A percentile compares a stretch with the other conserved stretches of the same genome.
These are phyloP conservation scores for Venturia effusa DNA, from an alignment of 2,329 filamentous ascomycete genomes.

Conservation along the genomic window DNA sequence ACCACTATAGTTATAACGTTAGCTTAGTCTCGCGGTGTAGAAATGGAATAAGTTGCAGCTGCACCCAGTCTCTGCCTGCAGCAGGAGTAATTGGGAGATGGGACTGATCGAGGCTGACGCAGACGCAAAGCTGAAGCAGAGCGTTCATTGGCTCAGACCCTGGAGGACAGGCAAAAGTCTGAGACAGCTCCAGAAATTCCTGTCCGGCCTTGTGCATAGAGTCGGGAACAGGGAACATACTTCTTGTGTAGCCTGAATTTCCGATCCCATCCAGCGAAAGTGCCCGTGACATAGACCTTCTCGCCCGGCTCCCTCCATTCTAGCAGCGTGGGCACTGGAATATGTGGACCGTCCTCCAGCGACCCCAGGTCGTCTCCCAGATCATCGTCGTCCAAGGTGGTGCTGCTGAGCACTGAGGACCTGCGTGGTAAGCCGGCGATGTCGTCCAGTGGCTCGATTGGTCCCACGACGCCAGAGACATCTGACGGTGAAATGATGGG, in stretches of 20 bases:
- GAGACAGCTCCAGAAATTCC: constrained; percentile 14
- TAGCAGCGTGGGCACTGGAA: constrained; percentile 71
- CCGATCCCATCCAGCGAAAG: constrained; percentile 93
- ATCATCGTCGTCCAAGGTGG: constrained; percentile 62
- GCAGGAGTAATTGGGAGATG: neutral
- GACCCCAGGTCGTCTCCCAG: constrained; percentile 34
- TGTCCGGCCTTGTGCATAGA: neutral
- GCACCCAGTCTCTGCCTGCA: neutral
- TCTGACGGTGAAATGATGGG: constrained; percentile 71
- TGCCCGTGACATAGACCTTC: constrained; percentile 92
- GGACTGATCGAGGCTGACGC: neutral
- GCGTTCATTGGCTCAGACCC: neutral
- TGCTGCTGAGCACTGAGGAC: constrained; percentile 43
- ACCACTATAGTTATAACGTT: constrained; percentile 19
- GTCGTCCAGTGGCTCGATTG: constrained; percentile 36
- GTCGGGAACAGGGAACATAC: constrained; percentile 44
- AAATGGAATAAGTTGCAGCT: neutral
- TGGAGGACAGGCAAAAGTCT: neutral
- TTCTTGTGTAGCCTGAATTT: constrained; percentile 80
- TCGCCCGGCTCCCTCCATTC: constrained; percentile 79
- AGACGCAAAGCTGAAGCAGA: neutral
- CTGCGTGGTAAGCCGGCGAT: constrained; percentile 45
- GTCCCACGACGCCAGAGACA: constrained; percentile 22
- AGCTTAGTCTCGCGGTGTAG: neutral
- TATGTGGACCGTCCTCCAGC: constrained; percentile 57